phyloP scores from a whole-genome alignment of 441 rosid genomes.

The Melastoma candidum region DNA sequence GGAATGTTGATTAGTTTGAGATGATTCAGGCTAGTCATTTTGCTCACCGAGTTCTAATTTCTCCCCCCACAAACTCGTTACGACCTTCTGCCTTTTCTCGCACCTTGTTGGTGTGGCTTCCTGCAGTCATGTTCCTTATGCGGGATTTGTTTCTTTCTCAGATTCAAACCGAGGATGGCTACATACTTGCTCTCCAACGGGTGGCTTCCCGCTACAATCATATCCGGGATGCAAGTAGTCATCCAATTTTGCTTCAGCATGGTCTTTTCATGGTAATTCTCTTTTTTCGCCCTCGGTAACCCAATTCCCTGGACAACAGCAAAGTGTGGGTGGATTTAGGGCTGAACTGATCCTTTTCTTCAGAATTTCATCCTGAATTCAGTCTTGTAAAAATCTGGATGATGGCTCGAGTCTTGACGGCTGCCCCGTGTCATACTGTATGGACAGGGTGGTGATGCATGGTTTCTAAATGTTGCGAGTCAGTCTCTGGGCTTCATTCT shows the following conservation, averaged over 20 bases:
- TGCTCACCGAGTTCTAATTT: no score
- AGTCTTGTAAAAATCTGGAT: no score
- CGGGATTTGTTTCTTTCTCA: conserved; percentile 10
- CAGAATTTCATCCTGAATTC: no score
- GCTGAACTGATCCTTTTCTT: no score
- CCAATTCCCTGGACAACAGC: no score
- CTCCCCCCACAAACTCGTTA: no score
- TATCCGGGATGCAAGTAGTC: conserved; percentile 24
- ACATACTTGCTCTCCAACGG: conserved; percentile 67
- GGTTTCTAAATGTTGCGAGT: conserved; percentile 63
- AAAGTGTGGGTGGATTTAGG: no score
- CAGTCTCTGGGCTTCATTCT: conserved; percentile 75
- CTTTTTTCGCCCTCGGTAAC: background rate
- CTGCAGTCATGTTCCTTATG: background rate
- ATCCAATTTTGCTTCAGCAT: conserved; percentile 81
- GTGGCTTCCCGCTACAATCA: conserved; percentile 40
- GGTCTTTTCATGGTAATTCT: conserved; percentile 67
- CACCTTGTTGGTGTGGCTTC: background rate
- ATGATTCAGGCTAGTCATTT: no score
- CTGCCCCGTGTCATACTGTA: background rate
- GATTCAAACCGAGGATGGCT: conserved; percentile 83
- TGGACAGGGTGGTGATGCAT: conserved; percentile 68
- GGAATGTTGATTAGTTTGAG: no score
- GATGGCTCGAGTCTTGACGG: no score
- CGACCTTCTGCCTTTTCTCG: no score